Base-by-base conservation (phyloP, 257 asterid genomes). In the Dorcoceras hygrometricum region DNA sequence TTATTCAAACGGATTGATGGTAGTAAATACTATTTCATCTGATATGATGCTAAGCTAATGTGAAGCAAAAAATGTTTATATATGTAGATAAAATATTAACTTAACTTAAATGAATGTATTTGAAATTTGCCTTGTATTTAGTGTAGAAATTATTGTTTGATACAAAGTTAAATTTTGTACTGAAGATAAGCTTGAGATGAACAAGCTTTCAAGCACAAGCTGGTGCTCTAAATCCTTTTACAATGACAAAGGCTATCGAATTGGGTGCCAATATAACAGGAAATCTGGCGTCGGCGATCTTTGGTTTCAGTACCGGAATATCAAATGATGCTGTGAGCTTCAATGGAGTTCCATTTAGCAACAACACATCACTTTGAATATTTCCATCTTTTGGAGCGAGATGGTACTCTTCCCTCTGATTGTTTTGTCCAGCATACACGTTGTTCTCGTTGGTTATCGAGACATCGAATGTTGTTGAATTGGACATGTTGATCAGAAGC, bases 401-500 rank as follows among this genome's bases (percentile, higher is more conserved):
- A 73, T 91, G 96, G 63, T 86, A 91, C 73, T 88, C 97, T 76
- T 88, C 91, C 68, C 97, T 83, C 23, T 31, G 65, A 22, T 24
- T 48, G 62, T 62, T 20, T 29, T 61, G 57, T 58, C 32, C 76
- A 14, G 46, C 65, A 68, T 71, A 58, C 50, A 67, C 23, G 46
- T 79, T 81, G 23, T 70, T 11, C 12, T 83, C 85, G 18, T 76
- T 70, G 39, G 23, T 77, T 5, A 83, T 62, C 23, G 76, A 59
- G 46, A 86, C 83, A 19, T 85, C 79, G 54, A 76, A 83, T 25
- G 62, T 73, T 2, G 91, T 91, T 3, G 88, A 82, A 34, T 88
- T 91, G 3, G 90, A 89, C 93, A 88, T 78, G 84, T 91, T 91
- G 78, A 86, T 91, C 8, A 84, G 54, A 16, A 88, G 85, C 19